These are phyloP conservation scores for Xylariaceae sp. DNA, from an alignment of 2,329 filamentous ascomycete genomes.

Conservation along the genomic window DNA sequence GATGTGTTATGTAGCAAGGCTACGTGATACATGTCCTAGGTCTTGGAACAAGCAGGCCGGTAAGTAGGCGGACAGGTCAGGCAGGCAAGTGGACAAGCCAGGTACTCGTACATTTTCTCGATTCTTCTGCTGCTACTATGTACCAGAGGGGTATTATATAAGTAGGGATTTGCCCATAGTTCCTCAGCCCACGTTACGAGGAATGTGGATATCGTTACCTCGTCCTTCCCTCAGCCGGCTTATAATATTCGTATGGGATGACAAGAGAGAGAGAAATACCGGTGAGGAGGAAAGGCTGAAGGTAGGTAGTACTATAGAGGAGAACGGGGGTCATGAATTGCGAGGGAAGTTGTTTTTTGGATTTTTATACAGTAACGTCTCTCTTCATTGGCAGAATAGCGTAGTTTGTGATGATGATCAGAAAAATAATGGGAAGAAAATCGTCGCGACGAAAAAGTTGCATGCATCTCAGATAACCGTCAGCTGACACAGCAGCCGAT, in stretches of 20 bases:
- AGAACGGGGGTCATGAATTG: neutral
- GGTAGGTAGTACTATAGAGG: neutral
- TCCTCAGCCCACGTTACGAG: neutral
- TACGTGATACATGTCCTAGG: neutral
- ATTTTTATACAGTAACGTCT: neutral
- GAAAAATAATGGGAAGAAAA: neutral
- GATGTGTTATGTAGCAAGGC: neutral
- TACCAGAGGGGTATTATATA: neutral
- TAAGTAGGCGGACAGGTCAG: too few species aligned
- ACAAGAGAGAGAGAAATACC: neutral
- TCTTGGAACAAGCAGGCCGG: too few species aligned
- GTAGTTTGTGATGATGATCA: too few species aligned
- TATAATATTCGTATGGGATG: too few species aligned
- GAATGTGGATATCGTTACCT: neutral
- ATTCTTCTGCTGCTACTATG: neutral
- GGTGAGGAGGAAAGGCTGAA: neutral
- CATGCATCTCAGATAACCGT: conserved; percentile 6
- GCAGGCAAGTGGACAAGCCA: too few species aligned
- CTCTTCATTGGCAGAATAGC: neutral
- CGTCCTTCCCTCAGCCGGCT: neutral
- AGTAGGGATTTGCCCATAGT: neutral
- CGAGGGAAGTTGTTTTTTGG: neutral
- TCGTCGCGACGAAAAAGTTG: neutral
- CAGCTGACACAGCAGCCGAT: conserved; percentile 5
- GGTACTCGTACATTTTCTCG: neutral